Percentiles rank a stretch among this genome's conserved stretches.
These are phyloP conservation scores for Aspergillus carlsbadensis DNA, from an alignment of 495 filamentous ascomycete genomes.

Conservation along the genomic window DNA sequence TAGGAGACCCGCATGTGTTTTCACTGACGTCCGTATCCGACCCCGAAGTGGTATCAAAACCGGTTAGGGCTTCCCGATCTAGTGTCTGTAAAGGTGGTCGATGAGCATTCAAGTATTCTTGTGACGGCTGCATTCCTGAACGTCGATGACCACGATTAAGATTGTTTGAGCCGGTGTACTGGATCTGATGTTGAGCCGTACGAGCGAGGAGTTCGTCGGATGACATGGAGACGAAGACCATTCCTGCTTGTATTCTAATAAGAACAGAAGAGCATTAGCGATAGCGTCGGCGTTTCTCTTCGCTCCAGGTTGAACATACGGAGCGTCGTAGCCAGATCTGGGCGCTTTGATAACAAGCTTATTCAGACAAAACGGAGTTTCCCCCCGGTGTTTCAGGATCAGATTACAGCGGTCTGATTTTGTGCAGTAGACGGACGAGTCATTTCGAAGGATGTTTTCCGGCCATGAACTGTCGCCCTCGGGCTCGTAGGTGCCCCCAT, in stretches of 20 bases:
- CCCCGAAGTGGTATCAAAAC: slow-evolving; percentile 23
- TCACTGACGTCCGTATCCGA: slow-evolving; percentile 23
- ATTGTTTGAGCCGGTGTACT: slow-evolving; percentile 48
- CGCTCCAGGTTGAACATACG: slow-evolving; percentile 54
- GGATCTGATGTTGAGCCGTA: slow-evolving; percentile 75
- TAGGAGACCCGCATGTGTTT: slow-evolving; percentile 1
- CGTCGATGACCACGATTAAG: slow-evolving; percentile 29
- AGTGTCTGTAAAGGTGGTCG: slow-evolving; percentile 37
- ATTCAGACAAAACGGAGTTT: slow-evolving; percentile 73
- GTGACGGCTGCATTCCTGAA: slow-evolving; percentile 34
- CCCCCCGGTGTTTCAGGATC: slow-evolving; percentile 74
- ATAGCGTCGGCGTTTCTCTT: not conserved
- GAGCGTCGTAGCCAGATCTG: slow-evolving; percentile 73
- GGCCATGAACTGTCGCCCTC: slow-evolving; percentile 59
- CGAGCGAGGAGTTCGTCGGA: slow-evolving; percentile 69
- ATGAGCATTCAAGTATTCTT: slow-evolving; percentile 40
- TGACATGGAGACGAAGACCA: slow-evolving; percentile 89
- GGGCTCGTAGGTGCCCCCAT: slow-evolving; percentile 74
- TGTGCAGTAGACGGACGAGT: slow-evolving; percentile 85
- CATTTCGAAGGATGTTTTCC: slow-evolving; percentile 80
- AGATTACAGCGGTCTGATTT: slow-evolving; percentile 81
- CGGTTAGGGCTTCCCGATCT: slow-evolving; percentile 25
- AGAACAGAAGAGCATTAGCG: slow-evolving; percentile 5
- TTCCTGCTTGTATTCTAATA: slow-evolving; percentile 73
- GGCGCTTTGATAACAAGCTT: slow-evolving; percentile 89